Base-by-base conservation (phyloP, 768 basidiomycete genomes). In the Pleurotus eryngii region DNA sequence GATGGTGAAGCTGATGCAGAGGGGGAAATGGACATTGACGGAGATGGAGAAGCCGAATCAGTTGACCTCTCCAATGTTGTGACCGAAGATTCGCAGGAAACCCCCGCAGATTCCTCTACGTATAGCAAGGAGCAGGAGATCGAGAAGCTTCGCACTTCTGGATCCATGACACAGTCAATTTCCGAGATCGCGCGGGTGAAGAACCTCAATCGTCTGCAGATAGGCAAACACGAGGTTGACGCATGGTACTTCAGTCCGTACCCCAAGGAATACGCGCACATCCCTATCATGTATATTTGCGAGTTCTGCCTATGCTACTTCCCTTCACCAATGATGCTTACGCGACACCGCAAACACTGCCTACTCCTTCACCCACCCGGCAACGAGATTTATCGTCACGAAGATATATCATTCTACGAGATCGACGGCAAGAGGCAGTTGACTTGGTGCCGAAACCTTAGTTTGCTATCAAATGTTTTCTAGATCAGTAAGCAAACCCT, bases 181-280 rank as follows among this genome's bases (percentile, higher is more conserved):
- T 96, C 94, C 50, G 97, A 99, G 76, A 89, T 99, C 64, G 90
- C 96, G 15, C 87, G 97, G 53, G 97, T 99, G 66, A 98, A 98
- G 79, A 99, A 99, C 70, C 81, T 99, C 63, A 97, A 98, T 71
- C 87, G 91, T 58, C 82, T 99, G 26, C 94, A 96, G 70, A 98
- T 99, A 60, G 97, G 97, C 57, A 86, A 84, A 69, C 89, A 97
- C 76, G 93, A 97, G 74, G 92, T 99, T 63, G 97, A 99, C 65
- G 89, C 97, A n/a, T 99, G 97, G 97, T 99, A 99, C 74, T 98
- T 98, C 80, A 95, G 92, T 66, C 97, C 97, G 20, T 99, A 98
- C 75, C 97, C 97, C 9, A 90, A 92, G 74, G 97, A 98, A 75
- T 98, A 92, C 76, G 94, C 97, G 46, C 92, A 98, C 72, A 84